A percentile compares a stretch with the other conserved stretches of the same genome.
These are phyloP conservation scores for Penicillium tannophilum DNA, from an alignment of 495 filamentous ascomycete species.

Conservation along the genomic window DNA sequence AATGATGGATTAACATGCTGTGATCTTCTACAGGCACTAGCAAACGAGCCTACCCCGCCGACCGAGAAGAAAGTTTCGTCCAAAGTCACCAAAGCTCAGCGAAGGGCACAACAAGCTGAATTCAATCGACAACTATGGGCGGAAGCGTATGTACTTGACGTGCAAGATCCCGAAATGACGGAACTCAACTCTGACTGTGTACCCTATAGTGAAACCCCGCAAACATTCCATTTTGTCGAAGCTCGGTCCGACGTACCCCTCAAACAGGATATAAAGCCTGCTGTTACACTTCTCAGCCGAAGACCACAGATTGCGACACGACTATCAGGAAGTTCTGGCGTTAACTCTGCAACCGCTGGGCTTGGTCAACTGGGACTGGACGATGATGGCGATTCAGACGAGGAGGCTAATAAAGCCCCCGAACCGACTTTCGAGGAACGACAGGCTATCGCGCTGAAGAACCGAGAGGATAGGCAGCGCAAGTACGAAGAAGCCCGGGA, in stretches of 20 bases:
- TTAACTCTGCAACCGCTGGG: constrained; percentile 58
- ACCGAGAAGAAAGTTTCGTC: constrained; percentile 50
- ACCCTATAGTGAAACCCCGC: constrained; percentile 54
- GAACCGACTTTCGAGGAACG: constrained; percentile 71
- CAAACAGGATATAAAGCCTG: constrained; percentile 79
- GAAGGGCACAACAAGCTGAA: constrained; percentile 76
- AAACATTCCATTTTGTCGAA: constrained; percentile 74
- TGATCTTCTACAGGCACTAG: constrained; percentile 38
- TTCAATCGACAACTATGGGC: constrained; percentile 85
- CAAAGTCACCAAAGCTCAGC: constrained; percentile 72
- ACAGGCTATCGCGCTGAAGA: constrained; percentile 67
- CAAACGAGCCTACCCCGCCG: constrained; percentile 36
- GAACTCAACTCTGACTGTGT: not conserved
- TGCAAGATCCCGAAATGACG: not conserved
- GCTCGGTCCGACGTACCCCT: constrained; percentile 67
- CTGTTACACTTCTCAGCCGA: constrained; percentile 80
- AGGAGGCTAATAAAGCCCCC: constrained; percentile 56
- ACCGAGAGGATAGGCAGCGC: constrained; percentile 83
- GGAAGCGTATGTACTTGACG: constrained; percentile 63
- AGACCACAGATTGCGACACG: constrained; percentile 61
- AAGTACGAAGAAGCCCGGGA: constrained; percentile 85
- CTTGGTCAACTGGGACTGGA: constrained; percentile 55
- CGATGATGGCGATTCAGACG: constrained; percentile 69
- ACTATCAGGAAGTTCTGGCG: constrained; percentile 27
- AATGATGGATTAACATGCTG: constrained; percentile 15